These are phyloP conservation scores for Aspergillus hancockii DNA, from an alignment of 495 filamentous ascomycete species.

Conservation along the genomic window DNA sequence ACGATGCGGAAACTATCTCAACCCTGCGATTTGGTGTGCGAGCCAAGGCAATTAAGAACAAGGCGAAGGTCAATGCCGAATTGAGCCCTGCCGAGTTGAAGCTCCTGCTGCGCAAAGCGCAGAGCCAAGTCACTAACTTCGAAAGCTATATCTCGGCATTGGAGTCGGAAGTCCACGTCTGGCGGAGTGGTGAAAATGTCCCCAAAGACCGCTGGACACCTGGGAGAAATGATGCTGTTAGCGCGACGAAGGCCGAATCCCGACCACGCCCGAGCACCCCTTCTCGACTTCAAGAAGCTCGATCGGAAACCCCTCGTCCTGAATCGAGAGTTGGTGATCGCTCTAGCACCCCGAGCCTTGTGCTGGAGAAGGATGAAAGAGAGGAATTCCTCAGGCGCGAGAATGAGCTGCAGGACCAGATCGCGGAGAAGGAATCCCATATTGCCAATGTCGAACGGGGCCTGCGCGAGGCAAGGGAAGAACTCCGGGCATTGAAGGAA, in stretches of 20 bases:
- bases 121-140: conserved; percentile 84
- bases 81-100: conserved; percentile 95
- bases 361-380: conserved; percentile 92
- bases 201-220: conserved; percentile 83
- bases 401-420: conserved; percentile 94
- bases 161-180: conserved; percentile 80
- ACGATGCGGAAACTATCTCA: conserved; percentile 91
- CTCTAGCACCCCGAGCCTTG: conserved; percentile 81
- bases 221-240: conserved; percentile 57
- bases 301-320: conserved; percentile 64
- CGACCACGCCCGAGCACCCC: conserved; percentile 76
- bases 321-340: conserved; percentile 86
- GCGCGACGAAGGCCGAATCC: conserved; percentile 57
- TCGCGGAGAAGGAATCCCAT: conserved; percentile 87
- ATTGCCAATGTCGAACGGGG: conserved; percentile 75
- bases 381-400: conserved; percentile 95
- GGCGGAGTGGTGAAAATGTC: conserved; percentile 86
- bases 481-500: conserved; percentile 78
- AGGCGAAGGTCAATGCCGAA: conserved; percentile 98
- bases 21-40: conserved; percentile 95
- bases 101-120: conserved; percentile 84
- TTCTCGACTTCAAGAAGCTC: conserved; percentile 64
- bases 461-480: conserved; percentile 78
- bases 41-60: conserved; percentile 99
- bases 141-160: conserved; percentile 81